Percentiles rank a stretch among this genome's conserved stretches.
Conservation (phyloP, 805 yeast species). For the Hemisphaericaspora nanyangensis region DNA sequence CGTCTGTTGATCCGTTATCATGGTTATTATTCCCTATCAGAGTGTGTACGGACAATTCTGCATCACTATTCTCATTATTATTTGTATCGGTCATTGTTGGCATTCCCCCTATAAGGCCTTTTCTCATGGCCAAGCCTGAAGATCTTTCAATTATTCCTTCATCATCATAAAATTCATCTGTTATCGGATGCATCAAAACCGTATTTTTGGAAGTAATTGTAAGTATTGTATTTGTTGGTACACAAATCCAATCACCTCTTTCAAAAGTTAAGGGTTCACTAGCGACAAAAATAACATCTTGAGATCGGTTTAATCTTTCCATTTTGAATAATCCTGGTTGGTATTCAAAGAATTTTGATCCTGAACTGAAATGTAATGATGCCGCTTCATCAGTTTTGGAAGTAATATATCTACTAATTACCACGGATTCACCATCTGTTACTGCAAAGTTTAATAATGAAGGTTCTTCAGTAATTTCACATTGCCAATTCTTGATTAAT, state of each 20-base stretch:
- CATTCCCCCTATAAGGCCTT: slow-evolving; percentile 90
- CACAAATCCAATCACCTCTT: slow-evolving; percentile 95
- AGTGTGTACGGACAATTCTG: background rate
- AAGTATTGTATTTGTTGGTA: slow-evolving; percentile 85
- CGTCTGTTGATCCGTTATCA: slow-evolving; percentile 5
- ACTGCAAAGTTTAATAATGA: slow-evolving; percentile 90
- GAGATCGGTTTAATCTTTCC: slow-evolving; percentile 91
- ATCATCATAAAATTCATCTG: slow-evolving; percentile 80
- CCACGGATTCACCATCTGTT: slow-evolving; percentile 85
- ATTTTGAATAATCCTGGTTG: slow-evolving; percentile 89
- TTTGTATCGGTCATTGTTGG: slow-evolving; percentile 49
- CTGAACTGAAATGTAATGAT: slow-evolving; percentile 89
- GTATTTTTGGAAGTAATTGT: slow-evolving; percentile 77
- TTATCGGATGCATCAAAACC: slow-evolving; percentile 84
- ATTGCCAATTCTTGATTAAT: slow-evolving; percentile 75
- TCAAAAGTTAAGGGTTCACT: slow-evolving; percentile 96
- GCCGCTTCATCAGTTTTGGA: slow-evolving; percentile 95
- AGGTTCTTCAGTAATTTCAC: slow-evolving; percentile 58
- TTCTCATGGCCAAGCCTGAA: slow-evolving; percentile 78
- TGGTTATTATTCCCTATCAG: background rate
- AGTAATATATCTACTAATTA: slow-evolving; percentile 83
- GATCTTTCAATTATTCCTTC: slow-evolving; percentile 64
- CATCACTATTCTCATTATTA: slow-evolving; percentile 1
- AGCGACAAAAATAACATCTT: slow-evolving; percentile 94
- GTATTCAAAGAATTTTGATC: slow-evolving; percentile 84